Conservation (phyloP, 1,139 yeast species). For the Kodamaea sp. region DNA sequence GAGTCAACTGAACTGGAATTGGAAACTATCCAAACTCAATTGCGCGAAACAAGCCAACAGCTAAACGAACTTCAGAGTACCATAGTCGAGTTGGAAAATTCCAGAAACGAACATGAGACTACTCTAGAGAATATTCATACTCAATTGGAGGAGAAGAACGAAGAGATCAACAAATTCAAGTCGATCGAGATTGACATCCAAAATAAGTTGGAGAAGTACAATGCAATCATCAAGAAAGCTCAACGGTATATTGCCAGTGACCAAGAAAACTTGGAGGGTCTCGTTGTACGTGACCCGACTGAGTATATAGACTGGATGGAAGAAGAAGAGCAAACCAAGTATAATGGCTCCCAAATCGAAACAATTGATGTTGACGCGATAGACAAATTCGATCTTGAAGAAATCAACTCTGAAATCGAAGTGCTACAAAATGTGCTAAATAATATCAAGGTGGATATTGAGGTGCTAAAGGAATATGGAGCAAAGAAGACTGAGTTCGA, state of each 20-base stretch:
- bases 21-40: constrained; percentile 26
- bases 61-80: constrained; percentile 33
- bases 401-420: constrained; percentile 53
- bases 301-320: constrained; percentile 53
- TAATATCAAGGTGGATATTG: constrained; percentile 67
- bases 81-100: constrained; percentile 24
- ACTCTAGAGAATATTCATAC: constrained; percentile 41
- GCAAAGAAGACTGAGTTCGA: constrained; percentile 64
- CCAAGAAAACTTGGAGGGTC: constrained; percentile 36
- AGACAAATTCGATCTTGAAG: constrained; percentile 48
- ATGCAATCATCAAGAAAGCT: constrained; percentile 43
- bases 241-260: constrained; percentile 38
- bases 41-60: constrained; percentile 37
- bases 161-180: constrained; percentile 58
- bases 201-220: constrained; percentile 63
- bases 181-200: constrained; percentile 71
- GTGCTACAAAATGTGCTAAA: constrained; percentile 58
- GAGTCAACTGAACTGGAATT: constrained; percentile 31
- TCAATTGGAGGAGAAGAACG: constrained; percentile 51
- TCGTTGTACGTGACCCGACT: constrained; percentile 54
- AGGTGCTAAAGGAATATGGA: constrained; percentile 76
- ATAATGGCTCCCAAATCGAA: constrained; percentile 39
- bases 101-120: constrained; percentile 36
- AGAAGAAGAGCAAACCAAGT: constrained; percentile 35
- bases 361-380: constrained; percentile 56